These are phyloP conservation scores for Camptophora hylomeconis DNA, from an alignment of 2,329 filamentous ascomycete species.

Conservation along the genomic window DNA sequence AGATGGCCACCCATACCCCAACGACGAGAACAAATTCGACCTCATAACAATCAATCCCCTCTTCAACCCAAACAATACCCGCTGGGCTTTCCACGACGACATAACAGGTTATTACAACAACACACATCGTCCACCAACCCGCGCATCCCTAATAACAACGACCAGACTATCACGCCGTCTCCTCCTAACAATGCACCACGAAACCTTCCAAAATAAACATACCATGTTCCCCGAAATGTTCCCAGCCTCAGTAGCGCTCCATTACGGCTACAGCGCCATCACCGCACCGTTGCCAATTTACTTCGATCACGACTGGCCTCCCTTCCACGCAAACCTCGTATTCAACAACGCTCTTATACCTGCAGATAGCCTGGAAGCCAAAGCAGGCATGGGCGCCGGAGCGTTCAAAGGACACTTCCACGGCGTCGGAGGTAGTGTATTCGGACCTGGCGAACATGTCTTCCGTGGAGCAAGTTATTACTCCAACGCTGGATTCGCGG, in stretches of 20 bases:
- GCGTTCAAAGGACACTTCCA: constrained; percentile 21
- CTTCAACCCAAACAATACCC: constrained; percentile 57
- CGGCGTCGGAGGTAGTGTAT: constrained; percentile 28
- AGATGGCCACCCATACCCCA: constrained; percentile 6
- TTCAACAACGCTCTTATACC: constrained; percentile 42
- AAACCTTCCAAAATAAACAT: constrained; percentile 53
- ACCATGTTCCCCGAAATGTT: constrained; percentile 75
- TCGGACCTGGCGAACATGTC: constrained; percentile 41
- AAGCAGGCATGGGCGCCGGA: constrained; percentile 24
- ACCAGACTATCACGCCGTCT: constrained; percentile 54
- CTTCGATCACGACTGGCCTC: constrained; percentile 43
- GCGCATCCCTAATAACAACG: constrained; percentile 59
- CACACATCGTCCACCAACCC: constrained; percentile 45
- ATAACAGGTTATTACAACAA: constrained; percentile 52
- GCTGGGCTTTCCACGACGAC: constrained; percentile 60
- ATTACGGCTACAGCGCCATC: constrained; percentile 66
- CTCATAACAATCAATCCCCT: constrained; percentile 67
- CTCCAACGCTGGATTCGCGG: constrained; percentile 38
- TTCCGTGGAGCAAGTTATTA: constrained; percentile 42
- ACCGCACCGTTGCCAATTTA: constrained; percentile 48
- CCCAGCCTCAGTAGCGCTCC: constrained; percentile 55
- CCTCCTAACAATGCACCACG: constrained; percentile 60
- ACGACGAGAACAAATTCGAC: constrained; percentile 52
- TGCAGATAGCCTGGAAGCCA: constrained; percentile 34
- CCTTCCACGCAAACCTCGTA: constrained; percentile 39